Conservation (phyloP, 2,329 filamentous ascomycete genomes). For the Hirsutella thompsonii region DNA sequence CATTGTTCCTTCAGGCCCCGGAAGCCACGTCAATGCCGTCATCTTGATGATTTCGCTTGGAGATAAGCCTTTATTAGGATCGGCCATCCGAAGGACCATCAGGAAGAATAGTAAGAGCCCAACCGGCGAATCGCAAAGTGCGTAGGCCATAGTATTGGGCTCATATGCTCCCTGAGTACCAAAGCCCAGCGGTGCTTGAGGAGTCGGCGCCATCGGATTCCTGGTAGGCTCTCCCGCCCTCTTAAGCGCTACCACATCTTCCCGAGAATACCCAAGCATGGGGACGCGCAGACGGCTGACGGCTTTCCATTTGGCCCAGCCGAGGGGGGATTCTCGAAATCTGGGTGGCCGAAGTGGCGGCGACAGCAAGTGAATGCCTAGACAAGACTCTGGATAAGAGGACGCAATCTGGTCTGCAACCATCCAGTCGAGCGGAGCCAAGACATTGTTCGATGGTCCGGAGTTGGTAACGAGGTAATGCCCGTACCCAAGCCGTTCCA, state of each 20-base stretch:
- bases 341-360: slow-evolving; percentile 40
- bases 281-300: slow-evolving; percentile 34
- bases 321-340: slow-evolving; percentile 25
- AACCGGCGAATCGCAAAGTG: slow-evolving; percentile 47
- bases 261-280: slow-evolving; percentile 41
- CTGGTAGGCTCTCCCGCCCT: slow-evolving; percentile 6
- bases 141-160: slow-evolving; percentile 44
- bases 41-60: slow-evolving; percentile 45
- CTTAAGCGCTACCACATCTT: slow-evolving; percentile 34
- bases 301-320: slow-evolving; percentile 43
- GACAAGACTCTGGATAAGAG: slow-evolving; percentile 33
- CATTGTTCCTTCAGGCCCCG: slow-evolving; percentile 48
- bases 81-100: slow-evolving; percentile 28
- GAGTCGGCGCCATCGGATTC: slow-evolving; percentile 4
- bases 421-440: slow-evolving; percentile 38
- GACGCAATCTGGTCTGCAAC: slow-evolving; percentile 34
- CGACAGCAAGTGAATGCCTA: slow-evolving; percentile 48
- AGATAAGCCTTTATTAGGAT: slow-evolving; percentile 27
- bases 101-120: slow-evolving; percentile 43
- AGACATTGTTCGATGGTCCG: slow-evolving; percentile 30
- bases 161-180: slow-evolving; percentile 22
- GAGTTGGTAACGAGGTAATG: slow-evolving; percentile 45
- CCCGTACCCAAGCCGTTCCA: slow-evolving; percentile 45
- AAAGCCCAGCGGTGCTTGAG: slow-evolving; percentile 14
- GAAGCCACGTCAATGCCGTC: slow-evolving; percentile 51